Conservation (phyloP, 495 filamentous ascomycete species). For the Penicillium pancosmium region DNA sequence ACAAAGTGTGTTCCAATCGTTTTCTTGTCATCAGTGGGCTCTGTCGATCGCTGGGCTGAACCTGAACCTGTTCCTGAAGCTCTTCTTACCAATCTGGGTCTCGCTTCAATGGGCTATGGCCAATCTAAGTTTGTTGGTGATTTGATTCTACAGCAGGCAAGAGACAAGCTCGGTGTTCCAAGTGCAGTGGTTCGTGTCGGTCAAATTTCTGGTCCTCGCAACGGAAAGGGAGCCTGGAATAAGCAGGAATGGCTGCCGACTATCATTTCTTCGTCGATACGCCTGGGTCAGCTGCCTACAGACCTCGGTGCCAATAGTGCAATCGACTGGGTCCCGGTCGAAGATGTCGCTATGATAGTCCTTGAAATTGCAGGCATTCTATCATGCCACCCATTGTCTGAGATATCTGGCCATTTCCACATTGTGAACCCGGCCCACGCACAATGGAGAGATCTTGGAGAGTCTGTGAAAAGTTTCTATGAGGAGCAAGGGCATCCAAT, state of each 20-base stretch:
- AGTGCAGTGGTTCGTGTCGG: conserved; percentile 56
- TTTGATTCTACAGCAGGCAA: conserved; percentile 49
- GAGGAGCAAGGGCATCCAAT: neutral
- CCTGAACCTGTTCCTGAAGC: conserved; percentile 44
- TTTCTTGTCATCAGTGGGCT: conserved; percentile 56
- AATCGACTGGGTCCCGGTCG: conserved; percentile 23
- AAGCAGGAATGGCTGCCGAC: conserved; percentile 39
- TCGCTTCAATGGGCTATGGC: conserved; percentile 24
- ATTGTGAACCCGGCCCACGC: neutral
- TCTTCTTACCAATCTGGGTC: conserved; percentile 43
- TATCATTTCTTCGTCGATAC: conserved; percentile 28
- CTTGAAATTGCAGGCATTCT: neutral
- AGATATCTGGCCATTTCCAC: neutral
- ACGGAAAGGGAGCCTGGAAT: conserved; percentile 34
- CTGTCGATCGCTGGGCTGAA: conserved; percentile 39
- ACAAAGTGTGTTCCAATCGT: conserved; percentile 45
- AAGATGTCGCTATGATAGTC: neutral
- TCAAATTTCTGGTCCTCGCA: conserved; percentile 56
- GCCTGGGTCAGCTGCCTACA: conserved; percentile 7
- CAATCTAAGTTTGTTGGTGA: conserved; percentile 59
- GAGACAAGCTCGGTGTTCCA: conserved; percentile 38
- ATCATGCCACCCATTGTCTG: neutral
- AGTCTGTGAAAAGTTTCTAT: neutral
- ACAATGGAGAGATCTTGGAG: neutral
- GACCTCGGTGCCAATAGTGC: neutral